A percentile compares a stretch with the other conserved stretches of the same genome.
These are phyloP conservation scores for Arthrobotrys entomopaga DNA, from an alignment of 2,329 filamentous ascomycete genomes.

Conservation along the genomic window DNA sequence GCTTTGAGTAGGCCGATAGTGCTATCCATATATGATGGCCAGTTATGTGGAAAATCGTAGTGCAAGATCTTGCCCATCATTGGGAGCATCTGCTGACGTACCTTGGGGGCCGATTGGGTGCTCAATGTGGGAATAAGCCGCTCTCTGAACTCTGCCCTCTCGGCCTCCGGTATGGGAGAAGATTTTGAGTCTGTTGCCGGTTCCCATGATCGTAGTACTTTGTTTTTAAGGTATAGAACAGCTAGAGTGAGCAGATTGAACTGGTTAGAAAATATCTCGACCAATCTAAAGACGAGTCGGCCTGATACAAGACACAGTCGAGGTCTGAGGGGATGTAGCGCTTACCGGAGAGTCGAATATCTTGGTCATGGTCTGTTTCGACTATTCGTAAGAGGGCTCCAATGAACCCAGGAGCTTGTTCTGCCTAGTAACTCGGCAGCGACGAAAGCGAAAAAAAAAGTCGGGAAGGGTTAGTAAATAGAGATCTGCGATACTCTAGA, in stretches of 20 bases:
- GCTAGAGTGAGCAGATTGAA: conserved; percentile 67
- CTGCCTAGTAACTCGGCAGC: conserved; percentile 71
- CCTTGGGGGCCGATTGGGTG: conserved; percentile 76
- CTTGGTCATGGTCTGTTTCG: conserved; percentile 84
- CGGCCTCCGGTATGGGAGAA: conserved; percentile 82
- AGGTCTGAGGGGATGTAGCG: conserved; percentile 57
- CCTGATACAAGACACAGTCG: background rate
- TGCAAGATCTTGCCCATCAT: conserved; percentile 95
- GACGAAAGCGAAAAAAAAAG: conserved; percentile 39
- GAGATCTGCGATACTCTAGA: background rate
- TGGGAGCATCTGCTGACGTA: conserved; percentile 92
- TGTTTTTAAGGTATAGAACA: conserved; percentile 97
- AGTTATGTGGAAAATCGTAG: conserved; percentile 91
- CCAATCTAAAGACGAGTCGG: too few species aligned
- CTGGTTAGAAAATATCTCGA: conserved; percentile 38
- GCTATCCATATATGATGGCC: conserved; percentile 93
- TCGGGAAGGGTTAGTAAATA: conserved; percentile 56
- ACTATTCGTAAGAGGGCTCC: conserved; percentile 91
- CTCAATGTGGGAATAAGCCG: conserved; percentile 87
- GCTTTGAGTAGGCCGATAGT: conserved; percentile 88
- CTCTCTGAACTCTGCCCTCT: conserved; percentile 86
- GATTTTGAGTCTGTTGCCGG: conserved; percentile 78
- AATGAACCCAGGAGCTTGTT: conserved; percentile 88
- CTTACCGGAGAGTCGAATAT: conserved; percentile 88
- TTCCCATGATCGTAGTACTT: conserved; percentile 91